A percentile compares a stretch with the other conserved stretches of the same genome.
These are phyloP conservation scores for Starmerella tilneyi DNA, from an alignment of 805 yeast genomes.

Conservation along the genomic window DNA sequence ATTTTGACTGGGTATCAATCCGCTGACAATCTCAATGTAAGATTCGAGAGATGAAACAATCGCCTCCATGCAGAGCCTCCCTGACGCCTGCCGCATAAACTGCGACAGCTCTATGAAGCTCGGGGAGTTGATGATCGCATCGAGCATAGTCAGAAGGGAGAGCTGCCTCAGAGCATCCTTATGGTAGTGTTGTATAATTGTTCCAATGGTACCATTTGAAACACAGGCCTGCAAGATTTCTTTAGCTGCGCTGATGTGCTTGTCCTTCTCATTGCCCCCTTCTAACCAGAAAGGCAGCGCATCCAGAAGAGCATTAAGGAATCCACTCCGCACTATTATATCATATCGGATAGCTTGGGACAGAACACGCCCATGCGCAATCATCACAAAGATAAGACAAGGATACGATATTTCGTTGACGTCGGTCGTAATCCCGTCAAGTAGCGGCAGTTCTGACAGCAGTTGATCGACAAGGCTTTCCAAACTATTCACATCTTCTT, in stretches of 20 bases:
- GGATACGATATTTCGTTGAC: not conserved
- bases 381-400: not conserved
- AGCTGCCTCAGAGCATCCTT: not conserved
- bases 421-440: not conserved
- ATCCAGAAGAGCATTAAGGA: not conserved
- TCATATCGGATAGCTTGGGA: not conserved
- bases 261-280: slow-evolving; percentile 1
- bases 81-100: too few species aligned
- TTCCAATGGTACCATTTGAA: not conserved
- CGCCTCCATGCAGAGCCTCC: too few species aligned
- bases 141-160: not conserved
- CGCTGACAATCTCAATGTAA: not conserved
- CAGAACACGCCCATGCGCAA: not conserved
- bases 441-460: not conserved
- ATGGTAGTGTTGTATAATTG: not conserved
- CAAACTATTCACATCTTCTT: not conserved
- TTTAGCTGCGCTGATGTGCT: not conserved
- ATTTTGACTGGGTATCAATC: not conserved
- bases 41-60: not conserved
- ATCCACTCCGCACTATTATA: not conserved
- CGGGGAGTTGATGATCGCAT: not conserved
- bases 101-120: not conserved
- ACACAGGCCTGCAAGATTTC: not conserved
- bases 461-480: not conserved
- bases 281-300: not conserved